Evolutionary conservation across 2,329 filamentous ascomycete genomes (phyloP), one percentile per base, ranked within the genome.

Genomic region (Aureobasidium mangrovei): DNA sequence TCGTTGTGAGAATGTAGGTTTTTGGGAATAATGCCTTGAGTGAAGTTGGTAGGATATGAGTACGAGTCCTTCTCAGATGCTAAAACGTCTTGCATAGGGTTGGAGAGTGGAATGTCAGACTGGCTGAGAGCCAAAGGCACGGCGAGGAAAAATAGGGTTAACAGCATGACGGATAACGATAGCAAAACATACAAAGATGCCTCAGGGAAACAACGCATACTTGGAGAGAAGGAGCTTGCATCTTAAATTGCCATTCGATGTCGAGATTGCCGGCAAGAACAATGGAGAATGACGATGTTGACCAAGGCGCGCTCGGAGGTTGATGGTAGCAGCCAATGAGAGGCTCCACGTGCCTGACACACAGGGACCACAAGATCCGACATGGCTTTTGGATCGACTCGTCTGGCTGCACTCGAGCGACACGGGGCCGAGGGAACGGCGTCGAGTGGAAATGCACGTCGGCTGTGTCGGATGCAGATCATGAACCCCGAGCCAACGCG

Each of bases 31-130:
- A 84, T 80, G 1, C 74, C 79, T 57, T 80, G 73, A 1, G 81
- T 83, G 24, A 84, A 70, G 61, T 81, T 77, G 0, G 81, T 84
- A 0, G 81, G 81, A 66, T 83, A 84, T 18, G 65, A 72, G 65
- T 83, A 83, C 24, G 76, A 69, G 7, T 72, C 74, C 26, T 70
- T 66, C 60, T 79, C 73, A 4, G 78, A 80, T 53, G 72, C 69
- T 49, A 83, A 64, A 49, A 83, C 77, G 56, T 75, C 75, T 61
- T 82, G 78, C 43, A 83, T 67, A 39, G 72, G 69, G 12, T 71
- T 67, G 9, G 74, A 73, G 27, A 76, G 64, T 56, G 68, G 69
- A 38, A 67, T 63, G 41, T 70, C 65, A 10, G 64, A 62, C 44
- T 65, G 64, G 2, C 64, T 64, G 9, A 44, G 38, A 10, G 57